These are phyloP conservation scores for Phylloporus arenicola DNA, from an alignment of 768 basidiomycete species.

Conservation along the genomic window DNA sequence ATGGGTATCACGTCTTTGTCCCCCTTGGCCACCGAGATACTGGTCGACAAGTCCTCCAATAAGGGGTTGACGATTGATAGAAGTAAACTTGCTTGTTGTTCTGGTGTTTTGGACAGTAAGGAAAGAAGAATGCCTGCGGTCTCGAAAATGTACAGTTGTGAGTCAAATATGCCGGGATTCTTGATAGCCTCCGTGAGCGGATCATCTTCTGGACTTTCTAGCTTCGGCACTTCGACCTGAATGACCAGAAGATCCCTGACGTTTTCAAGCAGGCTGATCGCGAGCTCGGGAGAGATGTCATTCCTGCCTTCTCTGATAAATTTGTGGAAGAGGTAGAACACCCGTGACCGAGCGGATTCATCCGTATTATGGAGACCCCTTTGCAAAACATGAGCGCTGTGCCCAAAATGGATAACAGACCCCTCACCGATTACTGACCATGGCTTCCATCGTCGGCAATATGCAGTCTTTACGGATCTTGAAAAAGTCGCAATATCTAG, in stretches of 20 bases:
- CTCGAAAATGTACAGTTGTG: conserved; percentile 94
- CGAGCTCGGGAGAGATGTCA: conserved; percentile 71
- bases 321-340: conserved; percentile 89
- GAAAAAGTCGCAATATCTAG: conserved; percentile 97
- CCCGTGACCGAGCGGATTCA: conserved; percentile 61
- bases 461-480: conserved; percentile 88
- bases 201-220: conserved; percentile 69
- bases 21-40: conserved; percentile 50
- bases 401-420: neutral
- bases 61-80: conserved; percentile 80
- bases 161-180: conserved; percentile 68
- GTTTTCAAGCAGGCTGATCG: conserved; percentile 63
- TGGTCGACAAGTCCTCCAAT: conserved; percentile 63
- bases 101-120: conserved; percentile 58
- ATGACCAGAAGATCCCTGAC: conserved; percentile 76
- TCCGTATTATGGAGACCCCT: conserved; percentile 86
- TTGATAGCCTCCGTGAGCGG: conserved; percentile 75
- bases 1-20: conserved; percentile 70
- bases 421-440: conserved; percentile 76
- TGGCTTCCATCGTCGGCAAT: conserved; percentile 78
- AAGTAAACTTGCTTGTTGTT: conserved; percentile 63
- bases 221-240: conserved; percentile 68
- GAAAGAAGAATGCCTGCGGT: conserved; percentile 82
- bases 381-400: conserved; percentile 6
- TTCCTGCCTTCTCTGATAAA: conserved; percentile 82